phyloP scores from a whole-genome alignment of 257 asterid genomes.

The Solanum megistacrolobum region DNA sequence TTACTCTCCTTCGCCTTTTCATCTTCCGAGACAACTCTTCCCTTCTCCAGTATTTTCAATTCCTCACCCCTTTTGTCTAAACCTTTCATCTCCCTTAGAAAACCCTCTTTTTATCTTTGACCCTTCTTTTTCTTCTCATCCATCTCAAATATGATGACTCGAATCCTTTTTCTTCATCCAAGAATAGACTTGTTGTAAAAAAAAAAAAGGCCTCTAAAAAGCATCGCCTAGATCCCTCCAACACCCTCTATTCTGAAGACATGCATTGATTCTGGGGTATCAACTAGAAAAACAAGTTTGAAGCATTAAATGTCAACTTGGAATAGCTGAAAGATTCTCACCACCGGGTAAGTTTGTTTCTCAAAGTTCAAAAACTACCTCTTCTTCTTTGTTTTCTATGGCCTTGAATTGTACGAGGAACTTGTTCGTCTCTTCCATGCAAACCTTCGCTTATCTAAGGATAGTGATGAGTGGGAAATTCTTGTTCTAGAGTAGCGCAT shows the following conservation, averaged over 20 bases:
- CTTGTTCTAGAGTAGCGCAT: background rate
- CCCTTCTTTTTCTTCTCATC: background rate
- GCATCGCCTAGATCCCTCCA: background rate
- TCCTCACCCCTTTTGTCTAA: background rate
- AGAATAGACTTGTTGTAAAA: background rate
- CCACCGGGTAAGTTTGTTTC: background rate
- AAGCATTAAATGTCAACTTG: background rate
- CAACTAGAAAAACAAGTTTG: background rate
- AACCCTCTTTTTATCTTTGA: background rate
- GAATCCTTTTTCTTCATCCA: background rate
- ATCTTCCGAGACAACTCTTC: background rate
- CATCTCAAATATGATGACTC: background rate
- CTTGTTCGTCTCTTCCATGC: background rate
- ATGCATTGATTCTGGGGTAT: background rate
- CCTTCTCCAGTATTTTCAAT: background rate
- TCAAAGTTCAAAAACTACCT: background rate
- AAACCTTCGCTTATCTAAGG: background rate
- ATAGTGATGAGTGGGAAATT: background rate
- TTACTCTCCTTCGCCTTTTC: background rate
- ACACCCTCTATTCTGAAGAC: background rate
- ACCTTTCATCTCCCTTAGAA: background rate
- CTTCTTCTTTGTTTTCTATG: background rate
- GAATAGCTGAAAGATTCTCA: background rate
- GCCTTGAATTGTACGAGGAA: background rate
- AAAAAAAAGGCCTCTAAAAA: background rate